Percentiles rank a stretch among this genome's conserved stretches.
phyloP scores from a whole-genome alignment of 2,329 filamentous ascomycete genomes.

The Pseudodiploospora longispora region DNA sequence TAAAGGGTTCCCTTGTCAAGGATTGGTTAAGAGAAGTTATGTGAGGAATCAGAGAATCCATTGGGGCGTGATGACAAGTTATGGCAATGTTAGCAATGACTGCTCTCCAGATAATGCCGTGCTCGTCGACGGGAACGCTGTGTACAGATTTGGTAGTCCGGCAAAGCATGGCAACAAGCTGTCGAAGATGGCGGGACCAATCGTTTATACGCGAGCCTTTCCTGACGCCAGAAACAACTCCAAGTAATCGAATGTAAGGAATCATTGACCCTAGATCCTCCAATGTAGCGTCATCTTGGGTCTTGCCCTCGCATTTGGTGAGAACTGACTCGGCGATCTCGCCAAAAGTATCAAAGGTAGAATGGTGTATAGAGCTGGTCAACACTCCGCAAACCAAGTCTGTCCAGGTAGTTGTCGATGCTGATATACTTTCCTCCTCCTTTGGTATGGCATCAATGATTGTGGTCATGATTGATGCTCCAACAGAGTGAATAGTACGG shows the following conservation, averaged over 20 bases:
- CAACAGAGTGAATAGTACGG: slow-evolving; percentile 51
- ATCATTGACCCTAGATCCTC: slow-evolving; percentile 30
- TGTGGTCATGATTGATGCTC: slow-evolving; percentile 42
- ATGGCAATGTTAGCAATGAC: slow-evolving; percentile 55
- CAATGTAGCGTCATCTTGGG: slow-evolving; percentile 20
- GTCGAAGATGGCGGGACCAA: slow-evolving; percentile 60
- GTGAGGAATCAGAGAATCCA: slow-evolving; percentile 68
- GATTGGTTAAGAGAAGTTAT: slow-evolving; percentile 57
- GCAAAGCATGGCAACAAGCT: slow-evolving; percentile 45
- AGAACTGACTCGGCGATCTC: slow-evolving; percentile 57
- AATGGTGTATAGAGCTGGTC: slow-evolving; percentile 76
- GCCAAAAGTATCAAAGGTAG: slow-evolving; percentile 63
- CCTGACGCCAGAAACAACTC: slow-evolving; percentile 67
- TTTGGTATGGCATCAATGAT: slow-evolving; percentile 45
- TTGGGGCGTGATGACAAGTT: slow-evolving; percentile 65
- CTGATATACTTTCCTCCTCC: slow-evolving; percentile 40
- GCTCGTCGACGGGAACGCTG: slow-evolving; percentile 21
- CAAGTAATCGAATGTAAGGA: slow-evolving; percentile 52
- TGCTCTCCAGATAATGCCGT: slow-evolving; percentile 45
- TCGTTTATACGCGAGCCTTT: slow-evolving; percentile 65
- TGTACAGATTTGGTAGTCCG: slow-evolving; percentile 32
- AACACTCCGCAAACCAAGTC: slow-evolving; percentile 68
- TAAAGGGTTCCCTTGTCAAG: slow-evolving; percentile 57
- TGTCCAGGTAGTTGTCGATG: slow-evolving; percentile 44
- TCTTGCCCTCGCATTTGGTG: slow-evolving; percentile 34